phyloP scores from a whole-genome alignment of 306 rosid species.

The Echinosophora koreensis region DNA sequence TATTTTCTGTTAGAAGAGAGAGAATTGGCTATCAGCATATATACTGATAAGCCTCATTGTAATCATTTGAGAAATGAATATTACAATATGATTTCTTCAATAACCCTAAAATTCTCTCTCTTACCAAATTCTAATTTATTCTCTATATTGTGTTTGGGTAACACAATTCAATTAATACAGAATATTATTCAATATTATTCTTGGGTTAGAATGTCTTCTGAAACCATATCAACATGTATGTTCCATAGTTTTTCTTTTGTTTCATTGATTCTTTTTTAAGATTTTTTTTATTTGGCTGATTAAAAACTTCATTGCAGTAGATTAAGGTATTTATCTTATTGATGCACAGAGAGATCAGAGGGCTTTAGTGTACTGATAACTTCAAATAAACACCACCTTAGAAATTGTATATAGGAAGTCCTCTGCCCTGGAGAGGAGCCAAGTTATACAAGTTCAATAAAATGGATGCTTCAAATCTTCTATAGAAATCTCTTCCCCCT shows the following conservation, averaged over 20 bases:
- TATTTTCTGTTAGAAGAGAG: too few species aligned
- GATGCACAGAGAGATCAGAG: not conserved
- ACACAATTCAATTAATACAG: not conserved
- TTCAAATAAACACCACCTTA: too few species aligned
- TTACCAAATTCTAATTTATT: too few species aligned
- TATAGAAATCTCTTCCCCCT: not conserved
- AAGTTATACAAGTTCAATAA: constrained; percentile 24
- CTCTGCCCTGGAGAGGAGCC: constrained; percentile 19
- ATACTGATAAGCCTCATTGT: too few species aligned
- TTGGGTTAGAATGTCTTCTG: constrained; percentile 33
- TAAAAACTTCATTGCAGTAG: not conserved
- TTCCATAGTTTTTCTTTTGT: constrained; percentile 31
- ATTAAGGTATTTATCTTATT: constrained; percentile 10
- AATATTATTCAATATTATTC: constrained; percentile 28
- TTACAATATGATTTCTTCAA: too few species aligned
- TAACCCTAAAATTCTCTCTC: too few species aligned
- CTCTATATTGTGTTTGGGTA: too few species aligned
- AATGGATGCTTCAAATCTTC: constrained; percentile 19
- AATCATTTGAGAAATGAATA: too few species aligned
- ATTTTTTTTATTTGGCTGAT: not conserved
- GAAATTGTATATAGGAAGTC: constrained; percentile 29
- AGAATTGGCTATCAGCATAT: too few species aligned
- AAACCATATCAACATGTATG: constrained; percentile 18
- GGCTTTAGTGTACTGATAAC: not conserved
- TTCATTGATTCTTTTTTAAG: not conserved